A percentile compares a stretch with the other conserved stretches of the same genome.
These are phyloP conservation scores for Albugo candida DNA, from an alignment of 352 stramenopile genomes.

Conservation along the genomic window DNA sequence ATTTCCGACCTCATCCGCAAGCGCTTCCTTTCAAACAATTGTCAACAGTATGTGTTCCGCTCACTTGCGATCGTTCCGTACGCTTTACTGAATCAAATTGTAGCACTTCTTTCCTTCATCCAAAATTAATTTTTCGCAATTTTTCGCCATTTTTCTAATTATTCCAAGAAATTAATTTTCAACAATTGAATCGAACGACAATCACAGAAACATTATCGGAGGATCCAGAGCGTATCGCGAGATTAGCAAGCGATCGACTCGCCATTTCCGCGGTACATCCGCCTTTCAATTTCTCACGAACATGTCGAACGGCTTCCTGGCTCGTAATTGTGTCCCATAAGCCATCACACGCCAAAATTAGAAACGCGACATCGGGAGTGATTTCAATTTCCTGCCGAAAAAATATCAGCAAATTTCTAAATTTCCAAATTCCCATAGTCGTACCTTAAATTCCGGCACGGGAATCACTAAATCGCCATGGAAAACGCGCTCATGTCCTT, in stretches of 20 bases:
- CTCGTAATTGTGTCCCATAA: conserved; percentile 87
- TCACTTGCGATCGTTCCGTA: too few relatives aligned
- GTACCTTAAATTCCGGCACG: conserved; percentile 58
- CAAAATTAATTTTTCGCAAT: conserved; percentile 4
- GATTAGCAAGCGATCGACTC: conserved; percentile 61
- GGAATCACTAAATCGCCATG: conserved; percentile 75
- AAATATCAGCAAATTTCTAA: neutral
- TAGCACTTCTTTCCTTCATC: too few relatives aligned
- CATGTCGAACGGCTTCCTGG: conserved; percentile 79
- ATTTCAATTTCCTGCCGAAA: conserved; percentile 62
- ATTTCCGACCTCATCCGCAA: conserved; percentile 50
- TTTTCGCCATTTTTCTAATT: too few relatives aligned
- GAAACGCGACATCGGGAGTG: conserved; percentile 78
- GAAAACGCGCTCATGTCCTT: conserved; percentile 61
- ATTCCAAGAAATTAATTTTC: too few relatives aligned
- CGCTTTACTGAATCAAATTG: too few relatives aligned
- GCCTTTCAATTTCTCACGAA: conserved; percentile 44
- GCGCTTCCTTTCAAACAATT: conserved; percentile 49
- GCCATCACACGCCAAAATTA: conserved; percentile 83
- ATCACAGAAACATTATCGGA: conserved; percentile 81
- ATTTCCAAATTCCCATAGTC: conserved; percentile 4
- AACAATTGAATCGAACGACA: conserved; percentile 46
- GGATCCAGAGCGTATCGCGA: conserved; percentile 73
- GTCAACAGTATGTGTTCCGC: conserved; percentile 23
- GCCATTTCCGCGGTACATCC: conserved; percentile 52